Conservation (phyloP, 2,329 filamentous ascomycete species). For the Aspergillus uvarum region DNA sequence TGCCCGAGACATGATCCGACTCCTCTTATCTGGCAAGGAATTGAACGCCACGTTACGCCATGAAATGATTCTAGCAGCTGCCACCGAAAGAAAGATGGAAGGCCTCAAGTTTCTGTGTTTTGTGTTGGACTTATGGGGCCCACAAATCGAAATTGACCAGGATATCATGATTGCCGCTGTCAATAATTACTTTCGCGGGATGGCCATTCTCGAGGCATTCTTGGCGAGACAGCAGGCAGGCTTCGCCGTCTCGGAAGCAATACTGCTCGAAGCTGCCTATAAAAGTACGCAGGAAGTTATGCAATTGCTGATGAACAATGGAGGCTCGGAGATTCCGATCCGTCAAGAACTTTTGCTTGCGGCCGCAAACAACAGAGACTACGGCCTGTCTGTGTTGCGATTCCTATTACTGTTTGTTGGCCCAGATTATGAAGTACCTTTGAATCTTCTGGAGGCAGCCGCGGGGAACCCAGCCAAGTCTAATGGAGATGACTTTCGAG, state of each 20-base stretch:
- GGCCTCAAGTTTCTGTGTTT: not conserved
- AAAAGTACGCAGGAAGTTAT: not conserved
- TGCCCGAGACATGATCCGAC: not conserved
- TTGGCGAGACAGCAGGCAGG: not conserved
- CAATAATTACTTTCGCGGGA: too few species aligned
- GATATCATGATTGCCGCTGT: not conserved
- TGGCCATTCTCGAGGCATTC: not conserved
- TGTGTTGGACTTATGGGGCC: not conserved
- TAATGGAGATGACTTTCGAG: not conserved
- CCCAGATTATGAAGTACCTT: not conserved
- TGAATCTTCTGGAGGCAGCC: not conserved
- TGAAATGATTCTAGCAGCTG: not conserved
- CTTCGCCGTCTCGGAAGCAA: not conserved
- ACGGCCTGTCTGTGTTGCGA: not conserved
- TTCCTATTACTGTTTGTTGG: not conserved
- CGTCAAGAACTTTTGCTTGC: not conserved
- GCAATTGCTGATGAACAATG: not conserved
- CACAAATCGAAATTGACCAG: not conserved
- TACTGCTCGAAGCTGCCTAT: not conserved
- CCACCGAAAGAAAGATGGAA: too few species aligned
- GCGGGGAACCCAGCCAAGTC: not conserved
- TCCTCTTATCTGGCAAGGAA: not conserved
- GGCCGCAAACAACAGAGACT: not conserved
- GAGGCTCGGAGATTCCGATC: not conserved
- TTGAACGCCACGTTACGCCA: not conserved